These are phyloP conservation scores for Podospora bellae-mahoneyi DNA, from an alignment of 495 filamentous ascomycete species.

Conservation along the genomic window DNA sequence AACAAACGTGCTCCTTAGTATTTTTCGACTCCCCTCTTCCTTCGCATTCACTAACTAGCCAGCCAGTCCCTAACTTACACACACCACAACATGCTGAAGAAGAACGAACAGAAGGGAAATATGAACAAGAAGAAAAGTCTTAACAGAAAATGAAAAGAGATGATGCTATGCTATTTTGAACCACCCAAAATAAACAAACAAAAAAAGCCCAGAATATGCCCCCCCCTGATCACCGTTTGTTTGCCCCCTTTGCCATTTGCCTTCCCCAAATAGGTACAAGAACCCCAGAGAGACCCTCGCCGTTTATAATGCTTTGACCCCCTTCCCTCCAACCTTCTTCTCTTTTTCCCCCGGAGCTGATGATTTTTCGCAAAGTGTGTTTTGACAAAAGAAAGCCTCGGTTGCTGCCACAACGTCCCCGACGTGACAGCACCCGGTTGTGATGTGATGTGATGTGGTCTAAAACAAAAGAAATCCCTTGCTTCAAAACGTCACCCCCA, in stretches of 20 bases:
- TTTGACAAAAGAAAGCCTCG: constrained; percentile 9
- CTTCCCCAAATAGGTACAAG: background rate
- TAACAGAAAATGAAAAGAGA: background rate
- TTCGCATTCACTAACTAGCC: background rate
- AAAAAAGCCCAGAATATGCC: background rate
- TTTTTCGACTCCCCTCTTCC: background rate
- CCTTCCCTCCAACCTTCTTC: background rate
- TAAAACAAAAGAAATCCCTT: constrained; percentile 7
- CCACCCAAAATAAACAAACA: background rate
- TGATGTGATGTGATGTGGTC: background rate
- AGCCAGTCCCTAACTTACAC: constrained; percentile 2
- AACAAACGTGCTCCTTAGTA: background rate
- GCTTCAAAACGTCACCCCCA: too few relatives aligned
- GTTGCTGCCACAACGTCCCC: background rate
- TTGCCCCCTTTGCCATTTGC: background rate
- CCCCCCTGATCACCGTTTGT: too few relatives aligned
- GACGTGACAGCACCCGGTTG: background rate
- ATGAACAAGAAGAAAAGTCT: background rate
- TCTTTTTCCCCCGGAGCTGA: background rate
- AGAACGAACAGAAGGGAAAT: constrained; percentile 4
- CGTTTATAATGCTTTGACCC: background rate
- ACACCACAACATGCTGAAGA: background rate
- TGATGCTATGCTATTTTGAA: background rate
- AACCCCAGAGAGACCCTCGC: too few relatives aligned
- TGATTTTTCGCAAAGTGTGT: background rate